These are phyloP conservation scores for Leishmania tarentolae DNA, from an alignment of 208 protist genomes.

Conservation along the genomic window DNA sequence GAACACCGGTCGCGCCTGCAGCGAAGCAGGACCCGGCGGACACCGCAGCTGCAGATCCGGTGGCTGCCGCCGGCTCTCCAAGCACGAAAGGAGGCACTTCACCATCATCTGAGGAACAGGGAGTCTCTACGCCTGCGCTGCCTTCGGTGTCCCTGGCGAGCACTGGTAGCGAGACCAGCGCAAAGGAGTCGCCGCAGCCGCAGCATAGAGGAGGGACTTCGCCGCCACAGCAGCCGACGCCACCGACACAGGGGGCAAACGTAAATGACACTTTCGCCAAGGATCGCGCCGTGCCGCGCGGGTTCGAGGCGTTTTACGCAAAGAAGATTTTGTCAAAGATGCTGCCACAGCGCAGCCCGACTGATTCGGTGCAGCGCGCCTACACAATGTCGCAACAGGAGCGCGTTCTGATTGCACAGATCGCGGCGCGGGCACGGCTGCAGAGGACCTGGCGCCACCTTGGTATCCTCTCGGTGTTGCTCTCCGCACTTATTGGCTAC, in stretches of 20 bases:
- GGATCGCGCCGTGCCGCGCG: slow-evolving; percentile 44
- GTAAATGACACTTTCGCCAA: slow-evolving; percentile 31
- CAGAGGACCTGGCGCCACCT: slow-evolving; percentile 34
- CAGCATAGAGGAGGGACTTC: background rate
- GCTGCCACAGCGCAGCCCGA: slow-evolving; percentile 36
- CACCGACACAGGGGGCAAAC: background rate
- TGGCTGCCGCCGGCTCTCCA: background rate
- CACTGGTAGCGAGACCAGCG: background rate
- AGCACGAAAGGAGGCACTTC: background rate
- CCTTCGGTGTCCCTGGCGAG: background rate
- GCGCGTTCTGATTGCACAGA: slow-evolving; percentile 51
- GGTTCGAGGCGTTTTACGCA: slow-evolving; percentile 77
- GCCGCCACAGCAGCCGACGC: background rate
- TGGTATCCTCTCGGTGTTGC: slow-evolving; percentile 32
- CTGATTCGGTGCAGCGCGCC: slow-evolving; percentile 53
- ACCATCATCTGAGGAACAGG: background rate
- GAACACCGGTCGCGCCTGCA: background rate
- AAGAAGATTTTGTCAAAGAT: slow-evolving; percentile 48
- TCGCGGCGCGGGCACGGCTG: slow-evolving; percentile 34
- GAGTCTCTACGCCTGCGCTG: background rate
- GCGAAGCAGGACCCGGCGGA: background rate
- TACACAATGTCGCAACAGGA: slow-evolving; percentile 61
- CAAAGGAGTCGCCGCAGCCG: background rate
- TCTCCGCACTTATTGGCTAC: slow-evolving; percentile 34
- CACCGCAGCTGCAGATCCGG: background rate